Evolutionary conservation across 1,139 yeast species (phyloP).

Genomic region (Zygoascus hellenicus): DNA sequence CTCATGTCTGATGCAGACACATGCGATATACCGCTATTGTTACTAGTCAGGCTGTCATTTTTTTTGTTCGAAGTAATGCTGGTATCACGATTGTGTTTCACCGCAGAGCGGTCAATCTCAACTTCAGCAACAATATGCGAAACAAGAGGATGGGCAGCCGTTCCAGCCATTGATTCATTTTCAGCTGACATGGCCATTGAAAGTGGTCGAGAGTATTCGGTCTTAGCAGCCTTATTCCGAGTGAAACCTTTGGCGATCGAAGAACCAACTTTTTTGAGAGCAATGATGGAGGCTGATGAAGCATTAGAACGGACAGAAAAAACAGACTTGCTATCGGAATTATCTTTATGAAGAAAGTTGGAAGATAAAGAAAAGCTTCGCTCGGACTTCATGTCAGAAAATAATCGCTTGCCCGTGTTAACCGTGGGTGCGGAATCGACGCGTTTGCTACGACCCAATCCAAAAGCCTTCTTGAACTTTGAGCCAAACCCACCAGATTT

Average conservation of each 20-base stretch:
- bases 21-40: no score
- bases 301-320: conserved; percentile 25
- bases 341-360: conserved; percentile 10
- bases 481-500: conserved; percentile 14
- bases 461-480: conserved; percentile 25
- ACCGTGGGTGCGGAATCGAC: neutral
- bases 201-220: neutral
- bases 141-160: conserved; percentile 17
- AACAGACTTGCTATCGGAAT: conserved; percentile 22
- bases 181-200: neutral
- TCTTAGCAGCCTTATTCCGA: neutral
- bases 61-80: neutral
- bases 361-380: conserved; percentile 10
- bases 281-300: conserved; percentile 28
- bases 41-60: neutral
- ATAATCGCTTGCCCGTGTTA: neutral
- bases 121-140: conserved; percentile 27
- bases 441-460: conserved; percentile 19
- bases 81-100: neutral
- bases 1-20: neutral
- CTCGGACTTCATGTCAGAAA: conserved; percentile 3
- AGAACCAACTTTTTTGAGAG: conserved; percentile 21
- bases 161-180: conserved; percentile 1
- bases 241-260: conserved; percentile 8
- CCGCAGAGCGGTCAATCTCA: conserved; percentile 12